phyloP scores from a whole-genome alignment of 805 yeast species.

The Blastobotrys americana region DNA sequence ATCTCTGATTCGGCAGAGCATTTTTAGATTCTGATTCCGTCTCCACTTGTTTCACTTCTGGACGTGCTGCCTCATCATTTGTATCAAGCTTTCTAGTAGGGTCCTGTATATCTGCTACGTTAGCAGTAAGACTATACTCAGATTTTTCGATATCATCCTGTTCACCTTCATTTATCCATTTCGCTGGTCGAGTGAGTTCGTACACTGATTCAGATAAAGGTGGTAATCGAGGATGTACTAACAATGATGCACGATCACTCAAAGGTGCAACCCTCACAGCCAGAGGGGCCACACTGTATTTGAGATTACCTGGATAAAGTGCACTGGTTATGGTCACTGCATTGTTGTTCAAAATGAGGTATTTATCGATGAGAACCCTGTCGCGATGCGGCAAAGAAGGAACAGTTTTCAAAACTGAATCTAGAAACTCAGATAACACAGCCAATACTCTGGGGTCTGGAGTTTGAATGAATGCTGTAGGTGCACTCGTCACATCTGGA shows the following conservation, averaged over 20 bases:
- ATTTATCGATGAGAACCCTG: constrained; percentile 50
- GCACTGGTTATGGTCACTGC: constrained; percentile 37
- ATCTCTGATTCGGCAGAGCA: too few relatives aligned
- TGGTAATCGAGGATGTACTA: constrained; percentile 75
- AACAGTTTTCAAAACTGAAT: constrained; percentile 40
- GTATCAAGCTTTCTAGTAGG: too few relatives aligned
- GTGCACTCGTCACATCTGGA: constrained; percentile 16
- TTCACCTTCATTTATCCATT: neutral
- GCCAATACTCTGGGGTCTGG: neutral
- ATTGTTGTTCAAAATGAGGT: constrained; percentile 32
- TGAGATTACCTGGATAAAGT: constrained; percentile 58
- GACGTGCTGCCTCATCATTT: too few relatives aligned
- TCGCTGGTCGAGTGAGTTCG: neutral
- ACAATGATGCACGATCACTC: constrained; percentile 46
- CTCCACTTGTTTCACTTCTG: too few relatives aligned
- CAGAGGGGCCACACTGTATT: constrained; percentile 64
- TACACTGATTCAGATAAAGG: constrained; percentile 17
- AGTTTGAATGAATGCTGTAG: constrained; percentile 4
- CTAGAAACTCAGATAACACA: constrained; percentile 42
- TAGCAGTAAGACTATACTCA: constrained; percentile 8
- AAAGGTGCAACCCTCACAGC: constrained; percentile 43
- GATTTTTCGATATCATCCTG: neutral
- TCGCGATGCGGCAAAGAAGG: constrained; percentile 53
- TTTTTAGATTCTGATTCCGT: too few relatives aligned
- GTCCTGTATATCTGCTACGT: constrained; percentile 2